Percentiles rank a stretch among this genome's conserved stretches.
Evolutionary conservation across 768 basidiomycete species (phyloP).

Genomic region (Dioszegia crocea): DNA sequence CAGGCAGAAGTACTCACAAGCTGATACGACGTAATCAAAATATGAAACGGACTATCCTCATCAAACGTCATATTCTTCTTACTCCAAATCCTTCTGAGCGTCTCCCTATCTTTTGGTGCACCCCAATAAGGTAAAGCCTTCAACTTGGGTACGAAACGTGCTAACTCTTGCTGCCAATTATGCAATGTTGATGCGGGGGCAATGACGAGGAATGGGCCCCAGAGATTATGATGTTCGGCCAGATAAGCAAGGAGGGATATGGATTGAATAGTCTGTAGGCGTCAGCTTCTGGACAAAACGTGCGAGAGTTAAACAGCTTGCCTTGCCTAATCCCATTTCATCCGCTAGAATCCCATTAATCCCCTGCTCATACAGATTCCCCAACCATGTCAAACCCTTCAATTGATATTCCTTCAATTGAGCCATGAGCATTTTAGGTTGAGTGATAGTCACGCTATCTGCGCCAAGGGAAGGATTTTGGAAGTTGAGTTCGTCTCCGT

Average conservation of each 20-base stretch:
- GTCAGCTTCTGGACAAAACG: background rate
- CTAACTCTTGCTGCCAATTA: conserved; percentile 98
- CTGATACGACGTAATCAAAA: conserved; percentile 95
- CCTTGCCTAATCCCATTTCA: conserved; percentile 76
- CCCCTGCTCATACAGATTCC: conserved; percentile 94
- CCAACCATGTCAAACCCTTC: conserved; percentile 97
- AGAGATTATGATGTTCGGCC: conserved; percentile 94
- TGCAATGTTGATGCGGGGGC: conserved; percentile 95
- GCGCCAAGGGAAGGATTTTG: conserved; percentile 91
- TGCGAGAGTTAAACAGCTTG: conserved; percentile 15
- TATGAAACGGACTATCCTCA: conserved; percentile 91
- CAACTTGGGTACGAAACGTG: conserved; percentile 86
- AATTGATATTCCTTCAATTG: conserved; percentile 97
- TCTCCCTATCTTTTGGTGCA: conserved; percentile 89
- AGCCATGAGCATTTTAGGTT: conserved; percentile 94
- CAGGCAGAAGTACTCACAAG: conserved; percentile 57
- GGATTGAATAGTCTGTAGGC: conserved; percentile 75
- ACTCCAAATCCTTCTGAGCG: conserved; percentile 94
- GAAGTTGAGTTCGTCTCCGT: conserved; percentile 88
- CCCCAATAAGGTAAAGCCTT: conserved; percentile 99
- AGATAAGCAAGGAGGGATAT: conserved; percentile 93
- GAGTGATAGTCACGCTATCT: conserved; percentile 76
- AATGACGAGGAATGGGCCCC: conserved; percentile 98
- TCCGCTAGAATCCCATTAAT: conserved; percentile 99
- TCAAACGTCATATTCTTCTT: conserved; percentile 94